Conservation (phyloP, 2,329 filamentous ascomycete genomes). For the Botryotinia calthae region DNA sequence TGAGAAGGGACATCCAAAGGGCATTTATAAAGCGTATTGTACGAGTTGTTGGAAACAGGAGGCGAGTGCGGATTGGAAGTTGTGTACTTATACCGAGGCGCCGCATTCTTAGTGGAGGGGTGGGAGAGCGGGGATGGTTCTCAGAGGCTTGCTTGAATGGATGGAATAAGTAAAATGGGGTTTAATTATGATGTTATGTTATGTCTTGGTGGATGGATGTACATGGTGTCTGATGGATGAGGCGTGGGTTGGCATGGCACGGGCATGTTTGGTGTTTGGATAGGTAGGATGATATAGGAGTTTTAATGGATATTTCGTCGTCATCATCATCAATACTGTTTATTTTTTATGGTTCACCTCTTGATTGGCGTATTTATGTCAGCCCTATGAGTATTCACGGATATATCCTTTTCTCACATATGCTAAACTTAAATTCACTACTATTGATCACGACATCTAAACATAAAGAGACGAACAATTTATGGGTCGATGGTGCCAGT, state of each 20-base stretch:
- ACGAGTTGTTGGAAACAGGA: constrained; percentile 19
- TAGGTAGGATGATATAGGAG: constrained; percentile 13
- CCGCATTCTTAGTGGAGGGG: constrained; percentile 11
- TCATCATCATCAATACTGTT: neutral
- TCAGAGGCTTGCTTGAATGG: neutral
- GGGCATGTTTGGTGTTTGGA: constrained; percentile 8
- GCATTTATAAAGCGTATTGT: constrained; percentile 15
- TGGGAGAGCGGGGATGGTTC: neutral
- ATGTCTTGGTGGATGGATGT: constrained; percentile 8
- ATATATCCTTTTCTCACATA: neutral
- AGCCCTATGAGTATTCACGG: neutral
- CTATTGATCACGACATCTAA: neutral
- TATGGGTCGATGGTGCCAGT: neutral
- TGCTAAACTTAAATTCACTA: neutral
- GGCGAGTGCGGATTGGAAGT: constrained; percentile 18
- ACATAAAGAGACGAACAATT: too few relatives aligned
- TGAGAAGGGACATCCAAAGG: constrained; percentile 6
- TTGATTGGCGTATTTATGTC: neutral
- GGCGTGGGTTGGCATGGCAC: constrained; percentile 10
- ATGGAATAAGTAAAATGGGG: neutral
- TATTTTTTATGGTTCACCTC: neutral
- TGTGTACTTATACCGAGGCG: constrained; percentile 19
- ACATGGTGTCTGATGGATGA: constrained; percentile 4
- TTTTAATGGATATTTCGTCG: constrained; percentile 12
- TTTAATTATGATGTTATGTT: constrained; percentile 5